Percentiles rank a stretch among this genome's conserved stretches.
Conservation (phyloP, 768 basidiomycete species). For the Panaeolus cyanescens region DNA sequence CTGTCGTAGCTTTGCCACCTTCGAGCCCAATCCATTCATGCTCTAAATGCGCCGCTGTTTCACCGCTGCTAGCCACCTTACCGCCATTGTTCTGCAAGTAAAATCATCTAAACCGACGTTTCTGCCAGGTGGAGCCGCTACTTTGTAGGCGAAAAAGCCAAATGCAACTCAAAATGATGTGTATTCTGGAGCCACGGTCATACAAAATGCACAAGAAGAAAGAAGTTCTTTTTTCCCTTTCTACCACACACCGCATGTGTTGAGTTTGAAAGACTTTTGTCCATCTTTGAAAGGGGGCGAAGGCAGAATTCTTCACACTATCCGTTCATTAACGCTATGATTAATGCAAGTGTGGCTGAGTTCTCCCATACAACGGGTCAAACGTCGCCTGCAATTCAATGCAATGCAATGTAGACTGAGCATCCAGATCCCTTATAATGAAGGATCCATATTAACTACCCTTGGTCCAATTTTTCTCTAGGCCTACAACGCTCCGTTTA, state of each 20-base stretch:
- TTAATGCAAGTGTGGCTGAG: neutral
- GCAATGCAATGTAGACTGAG: neutral
- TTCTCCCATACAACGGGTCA: neutral
- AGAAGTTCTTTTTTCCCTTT: neutral
- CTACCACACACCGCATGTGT: no score
- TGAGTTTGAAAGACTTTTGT: neutral
- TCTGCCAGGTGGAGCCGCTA: neutral
- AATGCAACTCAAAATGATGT: neutral
- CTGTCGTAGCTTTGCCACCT: no score
- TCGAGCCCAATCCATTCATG: neutral
- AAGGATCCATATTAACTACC: no score
- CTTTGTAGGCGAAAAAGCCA: neutral
- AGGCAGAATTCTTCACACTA: neutral
- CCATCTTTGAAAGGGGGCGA: neutral
- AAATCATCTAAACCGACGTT: neutral
- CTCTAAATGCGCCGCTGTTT: neutral
- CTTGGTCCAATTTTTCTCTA: neutral
- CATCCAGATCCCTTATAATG: neutral
- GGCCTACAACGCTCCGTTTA: neutral
- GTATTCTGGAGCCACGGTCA: no score
- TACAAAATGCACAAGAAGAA: neutral
- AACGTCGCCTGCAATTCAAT: neutral
- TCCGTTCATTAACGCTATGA: constrained; percentile 1
- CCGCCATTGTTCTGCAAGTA: neutral
- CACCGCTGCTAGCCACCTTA: neutral